phyloP scores from a whole-genome alignment of 2,329 filamentous ascomycete genomes.

The Chrysosphaeria jannelii region DNA sequence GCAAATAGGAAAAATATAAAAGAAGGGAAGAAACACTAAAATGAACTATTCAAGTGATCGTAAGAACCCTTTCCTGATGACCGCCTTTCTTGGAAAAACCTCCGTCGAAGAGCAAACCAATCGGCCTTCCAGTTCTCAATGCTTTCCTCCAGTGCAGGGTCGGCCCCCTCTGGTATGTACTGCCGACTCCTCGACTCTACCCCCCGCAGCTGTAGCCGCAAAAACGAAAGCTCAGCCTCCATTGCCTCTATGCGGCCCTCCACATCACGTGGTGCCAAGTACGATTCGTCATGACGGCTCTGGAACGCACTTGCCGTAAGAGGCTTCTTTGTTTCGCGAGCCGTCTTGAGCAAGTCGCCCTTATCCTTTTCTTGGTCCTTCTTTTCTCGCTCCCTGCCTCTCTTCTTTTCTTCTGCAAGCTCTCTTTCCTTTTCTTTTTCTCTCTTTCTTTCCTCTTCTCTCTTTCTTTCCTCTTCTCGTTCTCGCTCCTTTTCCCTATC shows the following conservation, averaged over 20 bases:
- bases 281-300: no score
- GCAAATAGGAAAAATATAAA: not conserved
- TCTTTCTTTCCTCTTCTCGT: not conserved
- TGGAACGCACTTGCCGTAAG: no score
- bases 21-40: not conserved
- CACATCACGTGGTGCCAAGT: no score
- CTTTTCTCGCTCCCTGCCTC: not conserved
- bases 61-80: not conserved
- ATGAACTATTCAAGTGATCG: conserved; percentile 1
- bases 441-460: not conserved
- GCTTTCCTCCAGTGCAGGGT: conserved; percentile 25
- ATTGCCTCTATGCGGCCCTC: conserved; percentile 5
- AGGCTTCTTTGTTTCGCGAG: no score
- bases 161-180: conserved; percentile 15
- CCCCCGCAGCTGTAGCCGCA: conserved; percentile 29
- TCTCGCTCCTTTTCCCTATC: not conserved
- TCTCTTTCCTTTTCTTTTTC: not conserved
- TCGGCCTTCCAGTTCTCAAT: conserved; percentile 31
- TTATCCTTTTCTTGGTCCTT: no score
- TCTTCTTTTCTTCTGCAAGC: not conserved
- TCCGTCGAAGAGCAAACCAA: conserved; percentile 15
- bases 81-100: conserved; percentile 3
- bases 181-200: conserved; percentile 25
- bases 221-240: conserved; percentile 27
- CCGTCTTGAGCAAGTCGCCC: no score